A percentile compares a stretch with the other conserved stretches of the same genome.
Evolutionary conservation across 768 basidiomycete species (phyloP).

Genomic region (Symmetrospora coprosmae): DNA sequence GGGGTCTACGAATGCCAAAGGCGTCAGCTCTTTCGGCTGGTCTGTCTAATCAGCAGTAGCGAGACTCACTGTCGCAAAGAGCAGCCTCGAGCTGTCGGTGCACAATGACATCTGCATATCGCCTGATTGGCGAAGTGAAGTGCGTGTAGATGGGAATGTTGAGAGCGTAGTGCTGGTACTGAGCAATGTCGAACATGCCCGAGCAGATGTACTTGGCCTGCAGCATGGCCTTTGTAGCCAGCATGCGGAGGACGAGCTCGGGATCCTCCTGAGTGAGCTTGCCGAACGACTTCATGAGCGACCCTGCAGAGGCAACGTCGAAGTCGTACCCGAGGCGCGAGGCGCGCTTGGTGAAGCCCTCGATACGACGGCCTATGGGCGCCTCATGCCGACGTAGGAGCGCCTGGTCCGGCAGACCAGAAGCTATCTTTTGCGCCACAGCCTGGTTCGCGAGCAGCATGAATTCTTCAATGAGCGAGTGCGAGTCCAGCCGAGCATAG

Average conservation of each 20-base stretch:
- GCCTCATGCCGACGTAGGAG: constrained; percentile 84
- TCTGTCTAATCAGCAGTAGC: background rate
- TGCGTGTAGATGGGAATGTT: constrained; percentile 84
- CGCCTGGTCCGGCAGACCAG: constrained; percentile 91
- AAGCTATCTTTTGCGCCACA: constrained; percentile 82
- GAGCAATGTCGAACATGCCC: constrained; percentile 97
- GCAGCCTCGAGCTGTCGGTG: constrained; percentile 92
- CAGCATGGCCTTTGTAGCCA: constrained; percentile 82
- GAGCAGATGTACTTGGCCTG: constrained; percentile 96
- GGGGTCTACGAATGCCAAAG: constrained; percentile 46
- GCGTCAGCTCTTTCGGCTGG: too few relatives aligned
- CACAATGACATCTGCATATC: constrained; percentile 67
- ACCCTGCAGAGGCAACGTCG: constrained; percentile 61
- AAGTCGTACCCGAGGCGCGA: constrained; percentile 66
- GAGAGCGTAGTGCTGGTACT: constrained; percentile 85
- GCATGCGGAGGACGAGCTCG: constrained; percentile 55
- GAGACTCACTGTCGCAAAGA: constrained; percentile 51
- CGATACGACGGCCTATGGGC: constrained; percentile 79
- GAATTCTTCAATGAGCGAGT: constrained; percentile 82
- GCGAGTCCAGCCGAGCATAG: constrained; percentile 54
- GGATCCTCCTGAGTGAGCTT: constrained; percentile 52
- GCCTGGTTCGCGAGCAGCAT: constrained; percentile 85
- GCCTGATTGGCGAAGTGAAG: constrained; percentile 48
- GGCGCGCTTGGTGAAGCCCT: constrained; percentile 63
- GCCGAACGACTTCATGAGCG: constrained; percentile 73